Evolutionary conservation across 2,329 filamentous ascomycete species (phyloP), one percentile per base, ranked within the genome.

Genomic region (Microdochium bolleyi): DNA sequence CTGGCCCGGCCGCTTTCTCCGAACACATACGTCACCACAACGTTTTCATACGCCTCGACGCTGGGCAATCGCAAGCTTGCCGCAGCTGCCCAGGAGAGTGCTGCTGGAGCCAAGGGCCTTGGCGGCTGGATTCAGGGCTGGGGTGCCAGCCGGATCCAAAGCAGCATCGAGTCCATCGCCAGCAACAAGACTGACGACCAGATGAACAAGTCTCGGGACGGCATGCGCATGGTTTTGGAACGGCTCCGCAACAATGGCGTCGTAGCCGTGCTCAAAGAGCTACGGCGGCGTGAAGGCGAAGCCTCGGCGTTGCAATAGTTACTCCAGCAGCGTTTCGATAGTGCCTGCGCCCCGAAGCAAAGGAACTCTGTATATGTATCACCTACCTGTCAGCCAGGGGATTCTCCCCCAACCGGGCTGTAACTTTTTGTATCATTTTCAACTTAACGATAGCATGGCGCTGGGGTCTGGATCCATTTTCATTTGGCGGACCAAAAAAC

Each of bases 191-290:
- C 89, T 4, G 81, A 86, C 58, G 85, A 87, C 61, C 87, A 89
- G 64, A 78, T 92, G 61, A 84, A 85, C 51, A 92, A 92, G 72
- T 89, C 87, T 60, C 83, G 87, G 50, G 87, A 92, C 66, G 89
- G 89, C 49, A 92, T 94, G 89, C 84, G 82, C 53, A 82, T 92
- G 37, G 88, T 94, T 9, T 75, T 94, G 22, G 87, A 91, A 68
- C 76, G 88, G 49, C 71, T 84, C 51, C 75, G 80, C 49, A 79
- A 80, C 65, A 80, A 75, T 41, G 78, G 79, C 27, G 74, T 82
- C 53, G 77, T 82, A 52, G 77, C 78, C 38, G 78, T 83, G 27
- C 67, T 84, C 13, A 54, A 62, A 32, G 80, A 84, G 64, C 73
- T 78, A 50, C 70, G 79, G 58, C 73, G 79, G 19, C 41, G 41